Conservation (phyloP, 352 stramenopile species). For the Phytopythium litorale region DNA sequence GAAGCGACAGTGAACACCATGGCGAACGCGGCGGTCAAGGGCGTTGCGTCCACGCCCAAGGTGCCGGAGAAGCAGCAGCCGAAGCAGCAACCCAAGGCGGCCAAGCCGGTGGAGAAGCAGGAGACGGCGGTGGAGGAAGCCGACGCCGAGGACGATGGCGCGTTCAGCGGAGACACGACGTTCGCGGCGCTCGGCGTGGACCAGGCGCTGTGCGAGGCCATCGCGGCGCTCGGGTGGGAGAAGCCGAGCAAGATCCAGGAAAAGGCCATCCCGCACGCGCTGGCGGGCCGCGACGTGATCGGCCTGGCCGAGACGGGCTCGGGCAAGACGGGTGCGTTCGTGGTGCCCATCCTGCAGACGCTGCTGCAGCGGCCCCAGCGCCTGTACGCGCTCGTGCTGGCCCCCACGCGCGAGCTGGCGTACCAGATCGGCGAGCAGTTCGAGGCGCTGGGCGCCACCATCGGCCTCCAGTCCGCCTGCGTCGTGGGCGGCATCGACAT, state of each 20-base stretch:
- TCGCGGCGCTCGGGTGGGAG: slow-evolving; percentile 90
- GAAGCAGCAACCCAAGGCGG: slow-evolving; percentile 2
- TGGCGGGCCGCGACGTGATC: slow-evolving; percentile 96
- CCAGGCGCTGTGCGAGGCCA: slow-evolving; percentile 89
- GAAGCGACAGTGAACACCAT: background rate
- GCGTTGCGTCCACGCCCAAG: background rate
- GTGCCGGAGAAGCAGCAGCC: background rate
- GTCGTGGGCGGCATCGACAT: slow-evolving; percentile 97
- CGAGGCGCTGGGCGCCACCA: slow-evolving; percentile 87
- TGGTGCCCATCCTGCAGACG: slow-evolving; percentile 92
- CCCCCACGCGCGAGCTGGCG: slow-evolving; percentile 93
- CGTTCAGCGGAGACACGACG: slow-evolving; percentile 65
- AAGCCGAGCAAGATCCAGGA: slow-evolving; percentile 95
- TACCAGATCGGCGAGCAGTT: slow-evolving; percentile 97
- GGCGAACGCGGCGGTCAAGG: background rate
- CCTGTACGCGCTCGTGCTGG: slow-evolving; percentile 89
- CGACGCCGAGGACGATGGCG: slow-evolving; percentile 22
- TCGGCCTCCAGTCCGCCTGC: slow-evolving; percentile 90
- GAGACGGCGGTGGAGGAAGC: slow-evolving; percentile 1
- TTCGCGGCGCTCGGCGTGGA: slow-evolving; percentile 92
- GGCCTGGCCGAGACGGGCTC: slow-evolving; percentile 94
- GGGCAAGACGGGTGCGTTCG: slow-evolving; percentile 95
- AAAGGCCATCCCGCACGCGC: slow-evolving; percentile 89
- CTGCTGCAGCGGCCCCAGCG: slow-evolving; percentile 90
- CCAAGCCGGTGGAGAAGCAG: background rate